phyloP scores from a whole-genome alignment of 768 basidiomycete genomes.

The Xerocomellus chrysenteron region DNA sequence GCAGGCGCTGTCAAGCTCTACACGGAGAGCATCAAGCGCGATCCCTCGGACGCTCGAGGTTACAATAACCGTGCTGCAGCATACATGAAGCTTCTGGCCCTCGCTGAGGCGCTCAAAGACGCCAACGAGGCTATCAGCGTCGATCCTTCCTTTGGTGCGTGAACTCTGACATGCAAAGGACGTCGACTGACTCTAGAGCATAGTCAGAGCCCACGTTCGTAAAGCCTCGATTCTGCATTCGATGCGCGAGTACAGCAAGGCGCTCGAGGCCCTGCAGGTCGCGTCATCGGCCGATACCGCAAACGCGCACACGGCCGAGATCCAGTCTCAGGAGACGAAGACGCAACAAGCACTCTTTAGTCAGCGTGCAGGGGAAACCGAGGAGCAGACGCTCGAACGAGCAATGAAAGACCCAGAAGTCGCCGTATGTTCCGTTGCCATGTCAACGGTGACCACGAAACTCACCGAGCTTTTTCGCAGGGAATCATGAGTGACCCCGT shows the following conservation, averaged over 20 bases:
- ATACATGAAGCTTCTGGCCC: constrained; percentile 90
- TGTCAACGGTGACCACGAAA: not conserved
- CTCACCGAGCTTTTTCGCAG: constrained; percentile 38
- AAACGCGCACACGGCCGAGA: constrained; percentile 80
- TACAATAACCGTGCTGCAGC: constrained; percentile 99
- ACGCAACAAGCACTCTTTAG: constrained; percentile 73
- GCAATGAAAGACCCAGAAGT: constrained; percentile 99
- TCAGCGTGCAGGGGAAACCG: constrained; percentile 80
- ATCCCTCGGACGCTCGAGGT: constrained; percentile 83
- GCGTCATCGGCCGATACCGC: constrained; percentile 80
- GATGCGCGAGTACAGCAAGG: constrained; percentile 91
- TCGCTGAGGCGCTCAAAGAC: constrained; percentile 96
- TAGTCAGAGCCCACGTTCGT: constrained; percentile 92
- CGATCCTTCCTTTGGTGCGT: constrained; percentile 80
- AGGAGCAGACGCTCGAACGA: constrained; percentile 88
- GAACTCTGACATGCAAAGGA: not conserved
- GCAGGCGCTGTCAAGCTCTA: constrained; percentile 89
- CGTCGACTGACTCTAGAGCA: not conserved
- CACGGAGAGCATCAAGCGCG: constrained; percentile 94
- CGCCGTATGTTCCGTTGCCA: constrained; percentile 53
- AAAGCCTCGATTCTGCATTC: constrained; percentile 81
- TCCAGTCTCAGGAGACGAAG: constrained; percentile 77
- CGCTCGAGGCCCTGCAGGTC: constrained; percentile 77
- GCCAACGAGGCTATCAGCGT: constrained; percentile 90
- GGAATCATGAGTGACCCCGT: constrained; percentile 85